Evolutionary conservation across 306 rosid species (phyloP).

Genomic region (Pueraria montana): DNA sequence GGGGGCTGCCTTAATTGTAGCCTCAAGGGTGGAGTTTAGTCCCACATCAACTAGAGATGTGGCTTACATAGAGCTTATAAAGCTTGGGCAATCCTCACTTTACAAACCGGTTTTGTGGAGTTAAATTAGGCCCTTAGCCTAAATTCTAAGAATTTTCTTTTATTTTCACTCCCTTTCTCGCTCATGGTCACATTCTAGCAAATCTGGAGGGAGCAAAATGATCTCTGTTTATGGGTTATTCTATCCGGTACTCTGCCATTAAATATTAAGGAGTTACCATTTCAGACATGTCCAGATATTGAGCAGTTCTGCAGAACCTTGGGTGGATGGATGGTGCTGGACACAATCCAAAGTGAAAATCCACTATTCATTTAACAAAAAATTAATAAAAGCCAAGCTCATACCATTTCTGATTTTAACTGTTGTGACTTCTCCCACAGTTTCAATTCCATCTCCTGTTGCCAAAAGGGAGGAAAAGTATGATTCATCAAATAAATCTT

Average conservation of each 20-base stretch:
- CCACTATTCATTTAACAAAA: slow-evolving; percentile 35
- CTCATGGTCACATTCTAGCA: background rate
- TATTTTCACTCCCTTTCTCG: background rate
- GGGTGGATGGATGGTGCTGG: slow-evolving; percentile 3
- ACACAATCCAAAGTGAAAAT: slow-evolving; percentile 34
- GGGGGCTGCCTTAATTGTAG: background rate
- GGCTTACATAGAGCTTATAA: background rate
- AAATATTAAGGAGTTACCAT: background rate
- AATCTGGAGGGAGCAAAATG: slow-evolving; percentile 4
- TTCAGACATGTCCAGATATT: slow-evolving; percentile 29
- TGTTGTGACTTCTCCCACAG: slow-evolving; percentile 85
- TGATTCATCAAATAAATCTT: slow-evolving; percentile 35
- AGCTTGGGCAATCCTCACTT: background rate
- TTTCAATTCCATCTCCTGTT: slow-evolving; percentile 91
- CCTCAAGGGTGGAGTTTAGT: background rate
- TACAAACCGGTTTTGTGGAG: background rate
- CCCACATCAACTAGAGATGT: background rate
- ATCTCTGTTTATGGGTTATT: slow-evolving; percentile 4
- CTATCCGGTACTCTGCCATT: background rate
- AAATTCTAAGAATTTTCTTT: background rate
- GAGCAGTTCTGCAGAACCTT: slow-evolving; percentile 19
- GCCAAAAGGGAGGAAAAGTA: slow-evolving; percentile 47
- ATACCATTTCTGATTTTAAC: slow-evolving; percentile 84
- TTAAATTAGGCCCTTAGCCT: background rate
- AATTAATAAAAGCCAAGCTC: slow-evolving; percentile 27